These are phyloP conservation scores for Bretschneidera sinensis DNA, from an alignment of 345 rosid species.

Conservation along the genomic window DNA sequence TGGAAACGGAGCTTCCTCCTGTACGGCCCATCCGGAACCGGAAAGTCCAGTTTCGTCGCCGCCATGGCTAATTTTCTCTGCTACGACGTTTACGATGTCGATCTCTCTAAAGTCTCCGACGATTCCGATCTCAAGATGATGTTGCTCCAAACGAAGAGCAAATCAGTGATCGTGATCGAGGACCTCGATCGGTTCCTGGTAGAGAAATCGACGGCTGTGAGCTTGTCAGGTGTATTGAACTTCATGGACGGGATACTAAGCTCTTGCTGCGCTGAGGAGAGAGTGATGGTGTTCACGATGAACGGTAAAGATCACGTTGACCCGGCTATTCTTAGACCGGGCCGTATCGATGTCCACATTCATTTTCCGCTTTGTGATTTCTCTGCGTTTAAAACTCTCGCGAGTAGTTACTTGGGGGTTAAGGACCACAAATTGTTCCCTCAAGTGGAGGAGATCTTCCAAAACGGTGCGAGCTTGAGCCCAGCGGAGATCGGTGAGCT, in stretches of 20 bases:
- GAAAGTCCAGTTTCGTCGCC: conserved; percentile 72
- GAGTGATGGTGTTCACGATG: conserved; percentile 76
- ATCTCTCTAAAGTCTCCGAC: conserved; percentile 50
- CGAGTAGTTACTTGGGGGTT: conserved; percentile 65
- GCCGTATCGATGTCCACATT: conserved; percentile 83
- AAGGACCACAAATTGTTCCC: conserved; percentile 92
- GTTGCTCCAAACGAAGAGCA: conserved; percentile 43
- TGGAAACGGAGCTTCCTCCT: conserved; percentile 75
- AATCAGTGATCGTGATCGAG: conserved; percentile 59
- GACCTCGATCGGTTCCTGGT: conserved; percentile 57
- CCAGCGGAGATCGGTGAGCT: conserved; percentile 90
- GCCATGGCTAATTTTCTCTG: conserved; percentile 67
- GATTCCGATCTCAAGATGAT: conserved; percentile 60
- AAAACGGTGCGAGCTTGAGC: conserved; percentile 67
- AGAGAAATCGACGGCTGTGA: conserved; percentile 49
- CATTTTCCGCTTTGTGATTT: conserved; percentile 86
- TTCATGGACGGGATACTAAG: conserved; percentile 67
- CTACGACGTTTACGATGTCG: conserved; percentile 68
- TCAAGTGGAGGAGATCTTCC: conserved; percentile 84
- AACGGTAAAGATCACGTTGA: conserved; percentile 53
- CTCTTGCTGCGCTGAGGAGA: conserved; percentile 60
- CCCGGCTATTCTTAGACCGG: conserved; percentile 66
- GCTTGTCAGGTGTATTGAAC: conserved; percentile 50
- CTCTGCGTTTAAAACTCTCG: conserved; percentile 67
- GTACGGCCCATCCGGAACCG: conserved; percentile 80